Conservation (phyloP, 768 basidiomycete genomes). For the Boletus subcaerulescens region DNA sequence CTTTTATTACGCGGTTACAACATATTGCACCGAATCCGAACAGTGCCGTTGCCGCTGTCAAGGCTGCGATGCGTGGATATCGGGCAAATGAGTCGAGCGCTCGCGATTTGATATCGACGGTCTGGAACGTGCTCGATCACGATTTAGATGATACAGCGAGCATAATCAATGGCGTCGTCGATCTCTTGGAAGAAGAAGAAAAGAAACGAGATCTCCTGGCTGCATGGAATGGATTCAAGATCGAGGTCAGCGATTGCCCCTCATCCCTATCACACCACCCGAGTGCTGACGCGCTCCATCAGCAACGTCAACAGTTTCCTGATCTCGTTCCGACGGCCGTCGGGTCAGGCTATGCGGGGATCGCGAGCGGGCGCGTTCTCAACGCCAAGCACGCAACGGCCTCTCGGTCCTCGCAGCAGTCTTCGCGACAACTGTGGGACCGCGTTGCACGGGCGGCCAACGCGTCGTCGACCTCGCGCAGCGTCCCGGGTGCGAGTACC, state of each 20-base stretch:
- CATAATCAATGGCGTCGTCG: constrained; percentile 69
- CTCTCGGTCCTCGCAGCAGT: constrained; percentile 50
- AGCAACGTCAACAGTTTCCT: constrained; percentile 88
- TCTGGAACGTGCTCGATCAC: constrained; percentile 75
- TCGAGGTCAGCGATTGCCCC: constrained; percentile 63
- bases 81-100: constrained; percentile 73
- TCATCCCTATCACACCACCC: background rate
- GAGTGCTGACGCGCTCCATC: background rate
- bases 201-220: constrained; percentile 73
- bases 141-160: constrained; percentile 72
- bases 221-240: constrained; percentile 81
- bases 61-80: constrained; percentile 78
- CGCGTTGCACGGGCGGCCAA: constrained; percentile 82
- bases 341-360: constrained; percentile 71
- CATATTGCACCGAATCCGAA: constrained; percentile 54
- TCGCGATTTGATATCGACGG: constrained; percentile 79
- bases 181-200: constrained; percentile 78
- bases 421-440: constrained; percentile 75
- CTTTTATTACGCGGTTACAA: constrained; percentile 63
- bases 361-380: constrained; percentile 78
- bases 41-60: constrained; percentile 58
- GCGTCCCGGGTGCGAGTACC: constrained; percentile 10
- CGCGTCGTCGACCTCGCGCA: constrained; percentile 37
- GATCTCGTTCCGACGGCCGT: constrained; percentile 59
- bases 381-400: constrained; percentile 78